Evolutionary conservation across 208 protist species (phyloP).

Genomic region (Crithidia mellificae): DNA sequence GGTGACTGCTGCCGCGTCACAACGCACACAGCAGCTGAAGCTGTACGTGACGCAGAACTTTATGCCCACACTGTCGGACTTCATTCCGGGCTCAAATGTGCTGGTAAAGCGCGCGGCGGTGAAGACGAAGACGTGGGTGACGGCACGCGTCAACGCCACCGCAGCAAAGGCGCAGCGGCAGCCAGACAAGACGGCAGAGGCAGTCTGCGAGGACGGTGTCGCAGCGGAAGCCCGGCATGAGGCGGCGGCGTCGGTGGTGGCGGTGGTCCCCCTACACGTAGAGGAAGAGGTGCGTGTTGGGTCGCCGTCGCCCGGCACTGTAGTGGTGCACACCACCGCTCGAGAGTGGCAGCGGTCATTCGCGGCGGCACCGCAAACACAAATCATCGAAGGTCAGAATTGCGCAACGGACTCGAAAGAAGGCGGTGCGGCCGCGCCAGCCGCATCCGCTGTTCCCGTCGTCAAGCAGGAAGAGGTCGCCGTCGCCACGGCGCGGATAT

Average conservation of each 20-base stretch:
- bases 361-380: too few species aligned
- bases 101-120: not conserved
- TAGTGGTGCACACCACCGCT: not conserved
- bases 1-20: not conserved
- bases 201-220: too few species aligned
- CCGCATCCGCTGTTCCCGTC: not conserved
- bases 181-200: not conserved
- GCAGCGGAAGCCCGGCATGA: too few species aligned
- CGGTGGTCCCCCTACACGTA: not conserved
- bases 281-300: not conserved
- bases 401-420: too few species aligned
- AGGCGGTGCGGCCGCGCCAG: not conserved
- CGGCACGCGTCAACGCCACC: constrained; percentile 1
- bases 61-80: constrained; percentile 6
- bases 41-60: constrained; percentile 12
- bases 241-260: not conserved
- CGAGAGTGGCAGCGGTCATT: not conserved
- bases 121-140: constrained; percentile 1
- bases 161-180: not conserved
- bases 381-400: too few species aligned
- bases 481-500: not conserved
- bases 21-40: constrained; percentile 7
- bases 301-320: not conserved
- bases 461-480: not conserved
- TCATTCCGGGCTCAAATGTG: not conserved